Percentiles rank a stretch among this genome's conserved stretches.
Evolutionary conservation across 2,329 filamentous ascomycete genomes (phyloP).

Genomic region (Cadophora malorum): DNA sequence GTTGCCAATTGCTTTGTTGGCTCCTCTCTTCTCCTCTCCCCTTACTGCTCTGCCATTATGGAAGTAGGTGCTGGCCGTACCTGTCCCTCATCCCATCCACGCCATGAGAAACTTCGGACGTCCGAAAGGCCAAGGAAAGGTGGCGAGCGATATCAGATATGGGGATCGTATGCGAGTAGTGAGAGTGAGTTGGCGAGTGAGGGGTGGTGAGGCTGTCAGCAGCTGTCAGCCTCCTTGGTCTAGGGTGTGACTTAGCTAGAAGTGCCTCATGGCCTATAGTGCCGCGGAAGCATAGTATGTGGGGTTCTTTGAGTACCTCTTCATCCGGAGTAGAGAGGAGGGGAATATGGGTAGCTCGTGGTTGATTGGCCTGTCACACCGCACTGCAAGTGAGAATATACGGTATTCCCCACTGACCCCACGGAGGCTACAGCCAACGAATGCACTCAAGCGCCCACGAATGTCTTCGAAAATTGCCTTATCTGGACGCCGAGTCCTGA

Average conservation of each 20-base stretch:
- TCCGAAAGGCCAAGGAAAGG: constrained; percentile 7
- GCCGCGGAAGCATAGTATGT: no score
- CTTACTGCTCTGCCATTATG: background rate
- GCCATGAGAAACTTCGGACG: constrained; percentile 5
- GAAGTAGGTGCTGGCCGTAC: background rate
- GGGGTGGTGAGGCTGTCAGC: constrained; percentile 5
- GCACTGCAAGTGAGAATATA: background rate
- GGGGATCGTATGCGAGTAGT: background rate
- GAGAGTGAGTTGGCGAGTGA: background rate
- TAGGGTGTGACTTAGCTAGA: background rate
- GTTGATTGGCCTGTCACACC: background rate
- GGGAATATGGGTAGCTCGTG: background rate
- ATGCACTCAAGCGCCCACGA: background rate
- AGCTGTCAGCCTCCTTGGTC: constrained; percentile 5
- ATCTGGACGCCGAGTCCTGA: constrained; percentile 1
- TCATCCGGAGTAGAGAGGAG: constrained; percentile 6
- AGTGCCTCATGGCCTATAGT: background rate
- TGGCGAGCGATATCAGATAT: background rate
- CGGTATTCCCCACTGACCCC: constrained; percentile 8
- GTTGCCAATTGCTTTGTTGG: constrained; percentile 4
- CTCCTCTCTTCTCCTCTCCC: background rate
- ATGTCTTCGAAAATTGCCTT: background rate
- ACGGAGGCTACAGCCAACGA: constrained; percentile 6
- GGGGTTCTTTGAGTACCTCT: background rate
- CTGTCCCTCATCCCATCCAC: background rate